Evolutionary conservation across 2,329 filamentous ascomycete species (phyloP).

Genomic region (Ceratocystis cubensis): DNA sequence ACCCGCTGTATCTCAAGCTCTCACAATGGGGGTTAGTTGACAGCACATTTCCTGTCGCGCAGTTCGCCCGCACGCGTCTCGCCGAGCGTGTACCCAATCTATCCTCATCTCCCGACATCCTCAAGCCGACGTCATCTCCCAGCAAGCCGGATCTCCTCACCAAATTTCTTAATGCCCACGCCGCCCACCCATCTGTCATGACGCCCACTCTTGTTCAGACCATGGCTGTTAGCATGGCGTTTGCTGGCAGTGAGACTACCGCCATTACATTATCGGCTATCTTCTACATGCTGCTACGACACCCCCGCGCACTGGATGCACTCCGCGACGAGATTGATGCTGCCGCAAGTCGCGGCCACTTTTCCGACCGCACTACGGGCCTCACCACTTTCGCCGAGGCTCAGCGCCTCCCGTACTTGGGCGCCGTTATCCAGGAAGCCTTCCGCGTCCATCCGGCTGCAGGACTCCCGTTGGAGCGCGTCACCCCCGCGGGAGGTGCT

Average conservation of each 20-base stretch:
- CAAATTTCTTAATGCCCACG: slow-evolving; percentile 58
- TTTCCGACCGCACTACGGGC: slow-evolving; percentile 40
- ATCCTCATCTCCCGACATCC: slow-evolving; percentile 1
- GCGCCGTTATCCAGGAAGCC: slow-evolving; percentile 65
- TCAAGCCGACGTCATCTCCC: slow-evolving; percentile 25
- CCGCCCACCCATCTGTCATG: slow-evolving; percentile 59
- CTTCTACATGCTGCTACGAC: slow-evolving; percentile 61
- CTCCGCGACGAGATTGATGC: slow-evolving; percentile 52
- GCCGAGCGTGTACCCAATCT: slow-evolving; percentile 47
- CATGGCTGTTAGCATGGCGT: slow-evolving; percentile 58
- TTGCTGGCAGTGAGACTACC: slow-evolving; percentile 68
- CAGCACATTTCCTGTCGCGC: slow-evolving; percentile 57
- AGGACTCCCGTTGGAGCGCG: slow-evolving; percentile 58
- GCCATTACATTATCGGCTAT: slow-evolving; percentile 59
- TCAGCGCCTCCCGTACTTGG: slow-evolving; percentile 60
- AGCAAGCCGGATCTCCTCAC: slow-evolving; percentile 50
- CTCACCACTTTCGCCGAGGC: slow-evolving; percentile 57
- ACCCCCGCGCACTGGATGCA: slow-evolving; percentile 41
- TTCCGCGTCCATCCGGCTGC: slow-evolving; percentile 65
- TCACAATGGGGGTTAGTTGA: slow-evolving; percentile 55
- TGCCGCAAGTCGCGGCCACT: slow-evolving; percentile 40
- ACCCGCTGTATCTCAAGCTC: slow-evolving; percentile 56
- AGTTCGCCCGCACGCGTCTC: slow-evolving; percentile 57
- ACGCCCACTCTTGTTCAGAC: slow-evolving; percentile 55
- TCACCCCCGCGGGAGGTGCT: slow-evolving; percentile 53